phyloP scores from a whole-genome alignment of 2,329 filamentous ascomycete species.

The Ophiostoma australiae region DNA sequence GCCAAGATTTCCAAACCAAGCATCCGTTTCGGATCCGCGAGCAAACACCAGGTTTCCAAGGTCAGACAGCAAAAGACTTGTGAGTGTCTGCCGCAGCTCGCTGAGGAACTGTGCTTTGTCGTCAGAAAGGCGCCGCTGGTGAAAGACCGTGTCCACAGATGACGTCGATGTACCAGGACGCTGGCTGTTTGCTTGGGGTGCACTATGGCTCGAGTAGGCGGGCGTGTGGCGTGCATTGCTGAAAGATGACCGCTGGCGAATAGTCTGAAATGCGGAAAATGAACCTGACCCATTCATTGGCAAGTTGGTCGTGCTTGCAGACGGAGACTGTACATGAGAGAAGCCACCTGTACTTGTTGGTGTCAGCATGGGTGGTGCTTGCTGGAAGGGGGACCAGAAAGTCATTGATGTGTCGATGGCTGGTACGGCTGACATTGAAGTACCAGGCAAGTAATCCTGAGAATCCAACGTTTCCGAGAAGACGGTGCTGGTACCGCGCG shows the following conservation, averaged over 20 bases:
- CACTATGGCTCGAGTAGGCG: neutral
- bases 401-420: conserved; percentile 72
- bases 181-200: neutral
- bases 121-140: conserved; percentile 56
- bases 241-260: conserved; percentile 11
- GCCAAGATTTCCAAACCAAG: conserved; percentile 70
- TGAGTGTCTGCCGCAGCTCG: conserved; percentile 72
- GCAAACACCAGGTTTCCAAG: conserved; percentile 80
- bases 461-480: conserved; percentile 64
- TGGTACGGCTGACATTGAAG: conserved; percentile 61
- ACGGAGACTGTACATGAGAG: conserved; percentile 57
- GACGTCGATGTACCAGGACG: conserved; percentile 62
- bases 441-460: conserved; percentile 62
- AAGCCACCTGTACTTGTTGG: conserved; percentile 51
- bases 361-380: conserved; percentile 50
- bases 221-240: conserved; percentile 29
- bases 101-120: conserved; percentile 75
- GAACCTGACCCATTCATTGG: conserved; percentile 33
- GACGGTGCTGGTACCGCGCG: conserved; percentile 52
- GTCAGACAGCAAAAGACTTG: conserved; percentile 81
- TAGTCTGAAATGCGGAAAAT: conserved; percentile 6
- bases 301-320: conserved; percentile 56
- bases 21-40: conserved; percentile 88
- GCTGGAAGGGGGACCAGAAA: conserved; percentile 83
- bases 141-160: conserved; percentile 61